Evolutionary conservation across 2,329 filamentous ascomycete species (phyloP).

Genomic region (Fusarium drepaniforme): DNA sequence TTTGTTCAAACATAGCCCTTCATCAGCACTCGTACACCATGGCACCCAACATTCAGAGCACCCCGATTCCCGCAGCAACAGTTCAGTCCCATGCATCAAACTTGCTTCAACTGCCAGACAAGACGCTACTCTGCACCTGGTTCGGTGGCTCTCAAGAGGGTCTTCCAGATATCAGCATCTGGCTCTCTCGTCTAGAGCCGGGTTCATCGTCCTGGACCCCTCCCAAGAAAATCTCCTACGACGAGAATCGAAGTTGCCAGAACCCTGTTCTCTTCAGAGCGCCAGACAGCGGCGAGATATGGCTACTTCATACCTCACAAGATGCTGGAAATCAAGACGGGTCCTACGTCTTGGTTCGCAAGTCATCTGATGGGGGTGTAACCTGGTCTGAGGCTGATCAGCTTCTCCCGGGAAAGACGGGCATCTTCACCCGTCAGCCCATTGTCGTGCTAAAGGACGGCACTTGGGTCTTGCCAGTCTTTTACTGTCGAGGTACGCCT

Average conservation of each 20-base stretch:
- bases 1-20: not conserved
- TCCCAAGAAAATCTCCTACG: slow-evolving; percentile 53
- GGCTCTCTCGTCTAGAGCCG: slow-evolving; percentile 51
- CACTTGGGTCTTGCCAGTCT: slow-evolving; percentile 57
- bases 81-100: slow-evolving; percentile 60
- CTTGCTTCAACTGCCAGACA: slow-evolving; percentile 54
- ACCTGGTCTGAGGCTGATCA: slow-evolving; percentile 52
- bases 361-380: slow-evolving; percentile 49
- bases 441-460: slow-evolving; percentile 51
- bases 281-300: slow-evolving; percentile 49
- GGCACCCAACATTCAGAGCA: slow-evolving; percentile 20
- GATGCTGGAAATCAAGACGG: slow-evolving; percentile 58
- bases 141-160: slow-evolving; percentile 61
- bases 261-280: slow-evolving; percentile 57
- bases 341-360: slow-evolving; percentile 52
- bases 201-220: slow-evolving; percentile 48
- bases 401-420: slow-evolving; percentile 49
- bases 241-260: slow-evolving; percentile 56
- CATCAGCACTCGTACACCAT: not conserved
- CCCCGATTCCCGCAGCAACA: slow-evolving; percentile 52
- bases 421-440: slow-evolving; percentile 57
- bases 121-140: slow-evolving; percentile 57
- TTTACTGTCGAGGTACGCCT: slow-evolving; percentile 55
- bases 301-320: slow-evolving; percentile 60
- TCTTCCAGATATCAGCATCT: slow-evolving; percentile 57